A percentile compares a stretch with the other conserved stretches of the same genome.
Conservation (phyloP, 2,329 filamentous ascomycete genomes). For the Hirsutella thompsonii region DNA sequence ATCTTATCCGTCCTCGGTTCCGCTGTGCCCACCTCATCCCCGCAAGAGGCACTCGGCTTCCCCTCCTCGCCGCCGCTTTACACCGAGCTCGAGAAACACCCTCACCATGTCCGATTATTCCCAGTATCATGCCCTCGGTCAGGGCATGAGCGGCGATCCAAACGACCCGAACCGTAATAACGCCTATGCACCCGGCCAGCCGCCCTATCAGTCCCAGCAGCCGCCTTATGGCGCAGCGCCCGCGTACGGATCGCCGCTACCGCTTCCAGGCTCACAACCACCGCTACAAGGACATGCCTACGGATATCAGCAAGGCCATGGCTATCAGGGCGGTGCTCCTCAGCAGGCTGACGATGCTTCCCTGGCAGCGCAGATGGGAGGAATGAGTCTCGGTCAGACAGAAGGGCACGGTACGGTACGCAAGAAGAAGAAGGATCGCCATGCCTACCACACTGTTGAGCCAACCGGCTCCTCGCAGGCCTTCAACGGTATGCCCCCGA, state of each 20-base stretch:
- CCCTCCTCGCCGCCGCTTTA: too few species aligned
- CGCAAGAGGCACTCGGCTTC: not conserved
- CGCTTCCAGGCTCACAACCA: too few species aligned
- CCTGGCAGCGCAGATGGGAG: conserved; percentile 63
- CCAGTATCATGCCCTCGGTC: conserved; percentile 43
- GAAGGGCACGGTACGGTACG: conserved; percentile 35
- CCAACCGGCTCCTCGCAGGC: conserved; percentile 54
- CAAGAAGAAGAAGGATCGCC: conserved; percentile 87
- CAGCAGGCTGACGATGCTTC: conserved; percentile 30
- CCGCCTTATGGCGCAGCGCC: conserved; percentile 14
- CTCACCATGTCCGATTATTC: conserved; percentile 39
- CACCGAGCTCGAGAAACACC: too few species aligned
- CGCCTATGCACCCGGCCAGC: conserved; percentile 38
- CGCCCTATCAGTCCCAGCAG: conserved; percentile 37
- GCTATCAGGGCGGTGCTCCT: conserved; percentile 13
- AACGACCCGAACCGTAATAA: conserved; percentile 37
- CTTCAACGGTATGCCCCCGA: conserved; percentile 55
- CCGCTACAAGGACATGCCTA: conserved; percentile 10
- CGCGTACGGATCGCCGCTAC: conserved; percentile 1
- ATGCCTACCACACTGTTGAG: conserved; percentile 82
- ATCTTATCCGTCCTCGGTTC: not conserved
- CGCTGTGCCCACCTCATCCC: not conserved
- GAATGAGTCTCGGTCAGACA: conserved; percentile 48
- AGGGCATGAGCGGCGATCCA: conserved; percentile 40
- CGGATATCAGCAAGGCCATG: conserved; percentile 18